Percentiles rank a stretch among this genome's conserved stretches.
Conservation (phyloP, 225 moss, liverwort and hornwort genomes). For the Physcomitrellopsis africana region DNA sequence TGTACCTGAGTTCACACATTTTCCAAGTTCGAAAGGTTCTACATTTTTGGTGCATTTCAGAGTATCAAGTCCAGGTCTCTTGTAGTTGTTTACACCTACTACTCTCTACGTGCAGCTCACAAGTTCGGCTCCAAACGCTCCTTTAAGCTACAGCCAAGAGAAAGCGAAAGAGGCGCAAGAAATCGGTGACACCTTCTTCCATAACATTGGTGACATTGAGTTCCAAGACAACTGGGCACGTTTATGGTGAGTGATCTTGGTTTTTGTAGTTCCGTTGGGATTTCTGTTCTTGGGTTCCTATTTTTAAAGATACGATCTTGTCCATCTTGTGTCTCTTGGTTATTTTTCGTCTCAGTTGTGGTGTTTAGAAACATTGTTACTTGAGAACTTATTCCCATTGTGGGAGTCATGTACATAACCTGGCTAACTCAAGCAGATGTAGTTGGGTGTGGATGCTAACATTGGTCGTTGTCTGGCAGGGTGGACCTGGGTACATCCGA, state of each 20-base stretch:
- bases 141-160: conserved; percentile 76
- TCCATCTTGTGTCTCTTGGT: conserved; percentile 8
- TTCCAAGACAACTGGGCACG: conserved; percentile 98
- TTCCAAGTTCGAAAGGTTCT: conserved; percentile 7
- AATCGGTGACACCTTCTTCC: conserved; percentile 60
- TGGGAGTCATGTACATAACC: neutral
- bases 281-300: neutral
- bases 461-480: conserved; percentile 47
- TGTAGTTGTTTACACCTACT: conserved; percentile 26
- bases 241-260: conserved; percentile 64
- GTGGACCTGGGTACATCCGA: conserved; percentile 98
- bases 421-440: conserved; percentile 3
- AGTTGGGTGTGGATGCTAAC: conserved; percentile 25
- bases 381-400: neutral
- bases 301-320: neutral
- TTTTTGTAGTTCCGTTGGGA: neutral
- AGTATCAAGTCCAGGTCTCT: neutral
- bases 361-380: neutral
- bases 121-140: conserved; percentile 61
- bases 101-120: conserved; percentile 70
- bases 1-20: conserved; percentile 5
- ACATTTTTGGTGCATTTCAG: neutral
- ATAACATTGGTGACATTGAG: conserved; percentile 90
- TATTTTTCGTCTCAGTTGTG: neutral
- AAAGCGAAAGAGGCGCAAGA: conserved; percentile 73